phyloP scores from a whole-genome alignment of 1,284 basidiomycete genomes.

The Papiliotrema fonsecae region DNA sequence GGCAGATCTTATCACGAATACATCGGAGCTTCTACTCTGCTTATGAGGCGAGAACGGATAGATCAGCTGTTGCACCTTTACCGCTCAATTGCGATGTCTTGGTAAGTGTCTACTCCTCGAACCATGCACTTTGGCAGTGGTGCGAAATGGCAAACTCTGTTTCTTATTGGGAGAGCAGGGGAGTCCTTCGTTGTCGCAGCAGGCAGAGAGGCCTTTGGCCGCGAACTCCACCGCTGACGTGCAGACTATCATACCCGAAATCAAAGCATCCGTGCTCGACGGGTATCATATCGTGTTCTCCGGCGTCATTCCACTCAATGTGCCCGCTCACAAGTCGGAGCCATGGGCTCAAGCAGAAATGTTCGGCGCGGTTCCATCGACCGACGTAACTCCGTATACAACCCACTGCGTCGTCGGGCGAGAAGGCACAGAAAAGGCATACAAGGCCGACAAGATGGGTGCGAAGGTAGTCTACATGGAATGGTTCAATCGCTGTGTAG shows the following conservation, averaged over 20 bases:
- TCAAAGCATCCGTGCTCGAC: constrained; percentile 69
- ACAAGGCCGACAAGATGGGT: constrained; percentile 63
- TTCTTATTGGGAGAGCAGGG: too few species aligned
- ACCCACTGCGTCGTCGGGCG: constrained; percentile 91
- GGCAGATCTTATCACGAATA: constrained; percentile 68
- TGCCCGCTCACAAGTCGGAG: constrained; percentile 55
- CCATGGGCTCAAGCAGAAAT: constrained; percentile 81
- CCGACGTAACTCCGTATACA: constrained; percentile 61
- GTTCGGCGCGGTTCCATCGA: constrained; percentile 80
- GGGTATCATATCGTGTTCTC: constrained; percentile 84
- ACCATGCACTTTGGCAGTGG: too few species aligned
- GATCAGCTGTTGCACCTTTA: constrained; percentile 52
- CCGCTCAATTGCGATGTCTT: constrained; percentile 42
- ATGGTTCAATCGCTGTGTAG: constrained; percentile 84
- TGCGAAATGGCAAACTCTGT: too few species aligned
- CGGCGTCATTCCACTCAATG: constrained; percentile 81
- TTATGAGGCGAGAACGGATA: constrained; percentile 25
- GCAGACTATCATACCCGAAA: constrained; percentile 73
- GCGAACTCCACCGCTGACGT: neutral
- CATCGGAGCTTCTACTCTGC: constrained; percentile 68
- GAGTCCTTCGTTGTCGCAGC: too few species aligned
- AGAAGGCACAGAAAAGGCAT: constrained; percentile 87
- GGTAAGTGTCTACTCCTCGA: too few species aligned
- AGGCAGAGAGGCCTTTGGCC: constrained; percentile 1
- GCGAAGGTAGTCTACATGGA: constrained; percentile 77